phyloP scores from a whole-genome alignment of 1,284 basidiomycete species.

The Ustilago trichophora region DNA sequence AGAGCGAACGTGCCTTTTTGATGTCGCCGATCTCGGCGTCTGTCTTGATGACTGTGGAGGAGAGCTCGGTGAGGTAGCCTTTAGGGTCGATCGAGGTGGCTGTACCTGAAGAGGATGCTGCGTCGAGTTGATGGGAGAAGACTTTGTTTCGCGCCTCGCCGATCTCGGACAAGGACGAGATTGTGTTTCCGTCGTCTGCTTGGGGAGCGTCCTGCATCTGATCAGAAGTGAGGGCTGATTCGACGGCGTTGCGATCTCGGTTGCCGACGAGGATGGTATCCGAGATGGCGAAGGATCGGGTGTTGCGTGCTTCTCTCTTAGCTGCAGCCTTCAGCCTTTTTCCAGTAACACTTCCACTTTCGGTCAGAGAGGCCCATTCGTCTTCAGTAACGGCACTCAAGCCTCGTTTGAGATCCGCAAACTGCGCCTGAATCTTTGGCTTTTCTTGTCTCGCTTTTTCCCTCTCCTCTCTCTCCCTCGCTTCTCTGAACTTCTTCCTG shows the following conservation, averaged over 20 bases:
- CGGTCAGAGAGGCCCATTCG: conserved; percentile 93
- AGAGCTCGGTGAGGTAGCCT: conserved; percentile 94
- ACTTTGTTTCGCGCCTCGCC: conserved; percentile 96
- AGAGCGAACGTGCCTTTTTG: conserved; percentile 92
- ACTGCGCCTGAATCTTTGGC: conserved; percentile 91
- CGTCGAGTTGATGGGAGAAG: conserved; percentile 89
- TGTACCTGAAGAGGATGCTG: conserved; percentile 76
- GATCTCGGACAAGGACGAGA: conserved; percentile 97
- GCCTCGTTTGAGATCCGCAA: conserved; percentile 92
- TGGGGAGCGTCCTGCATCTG: conserved; percentile 72
- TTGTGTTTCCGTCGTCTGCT: conserved; percentile 71
- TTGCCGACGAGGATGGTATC: conserved; percentile 78
- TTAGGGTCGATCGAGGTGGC: conserved; percentile 93
- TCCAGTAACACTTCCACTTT: conserved; percentile 92
- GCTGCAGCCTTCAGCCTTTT: conserved; percentile 85
- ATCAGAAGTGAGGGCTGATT: conserved; percentile 78
- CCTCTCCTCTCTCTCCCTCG: conserved; percentile 77
- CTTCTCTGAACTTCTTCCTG: conserved; percentile 81
- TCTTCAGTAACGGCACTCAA: conserved; percentile 84
- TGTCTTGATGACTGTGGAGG: conserved; percentile 87
- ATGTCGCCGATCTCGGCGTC: conserved; percentile 97
- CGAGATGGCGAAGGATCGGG: conserved; percentile 83
- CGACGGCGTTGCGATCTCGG: conserved; percentile 73
- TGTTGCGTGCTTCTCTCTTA: conserved; percentile 71
- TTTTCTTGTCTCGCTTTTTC: conserved; percentile 79